These are phyloP conservation scores for Tinospora cordifolia DNA, from an alignment of 164 flowering plant genomes.

Conservation along the genomic window DNA sequence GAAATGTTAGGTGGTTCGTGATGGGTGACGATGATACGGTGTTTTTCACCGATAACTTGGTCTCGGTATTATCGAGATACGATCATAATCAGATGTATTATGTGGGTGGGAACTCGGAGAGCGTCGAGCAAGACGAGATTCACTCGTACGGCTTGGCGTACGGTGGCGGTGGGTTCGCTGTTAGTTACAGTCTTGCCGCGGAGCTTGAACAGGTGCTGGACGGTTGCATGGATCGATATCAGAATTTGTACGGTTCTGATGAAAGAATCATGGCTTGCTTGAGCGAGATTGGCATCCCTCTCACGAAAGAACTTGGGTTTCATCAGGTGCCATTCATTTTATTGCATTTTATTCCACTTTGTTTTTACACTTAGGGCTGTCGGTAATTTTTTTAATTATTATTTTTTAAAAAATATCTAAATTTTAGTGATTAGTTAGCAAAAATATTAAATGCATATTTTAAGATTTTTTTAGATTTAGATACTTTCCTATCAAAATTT, in stretches of 20 bases:
- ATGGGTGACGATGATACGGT: conserved; percentile 87
- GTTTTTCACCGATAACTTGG: conserved; percentile 50
- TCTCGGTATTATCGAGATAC: conserved; percentile 41
- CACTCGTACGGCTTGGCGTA: conserved; percentile 58
- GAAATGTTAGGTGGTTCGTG: conserved; percentile 66
- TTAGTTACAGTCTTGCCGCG: conserved; percentile 53
- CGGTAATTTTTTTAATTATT: no score
- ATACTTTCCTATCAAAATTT: no score
- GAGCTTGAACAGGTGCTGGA: conserved; percentile 31
- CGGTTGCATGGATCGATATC: conserved; percentile 50
- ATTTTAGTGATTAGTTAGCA: no score
- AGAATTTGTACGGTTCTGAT: conserved; percentile 54
- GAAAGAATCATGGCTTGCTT: conserved; percentile 49
- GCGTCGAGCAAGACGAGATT: conserved; percentile 48
- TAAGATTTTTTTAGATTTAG: no score
- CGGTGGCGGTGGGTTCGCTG: conserved; percentile 79
- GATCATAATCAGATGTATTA: conserved; percentile 56
- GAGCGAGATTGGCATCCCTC: conserved; percentile 46
- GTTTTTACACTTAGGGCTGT: no score
- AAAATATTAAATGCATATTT: no score
- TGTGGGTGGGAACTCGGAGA: conserved; percentile 65
- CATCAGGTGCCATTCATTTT: conserved; percentile 16
- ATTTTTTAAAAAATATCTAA: no score
- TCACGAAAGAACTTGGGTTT: conserved; percentile 43
- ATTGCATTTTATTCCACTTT: neutral